phyloP scores from a whole-genome alignment of 106 monocot species.

The Alisma plantagoaquatica region DNA sequence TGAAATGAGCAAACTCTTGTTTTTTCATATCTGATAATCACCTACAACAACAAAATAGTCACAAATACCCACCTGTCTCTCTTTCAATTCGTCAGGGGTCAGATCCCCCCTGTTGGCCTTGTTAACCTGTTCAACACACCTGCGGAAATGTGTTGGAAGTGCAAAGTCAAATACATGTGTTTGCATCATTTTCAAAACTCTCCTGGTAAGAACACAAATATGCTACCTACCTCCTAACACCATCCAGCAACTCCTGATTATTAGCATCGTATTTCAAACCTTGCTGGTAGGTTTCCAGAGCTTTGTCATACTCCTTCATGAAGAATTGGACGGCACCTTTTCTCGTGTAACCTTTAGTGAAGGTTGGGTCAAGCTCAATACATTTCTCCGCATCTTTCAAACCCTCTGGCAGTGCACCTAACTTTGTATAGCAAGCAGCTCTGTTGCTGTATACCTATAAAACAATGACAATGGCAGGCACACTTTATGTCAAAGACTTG shows the following conservation, averaged over 20 bases:
- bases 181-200: not conserved
- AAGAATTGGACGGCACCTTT: constrained; percentile 91
- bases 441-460: constrained; percentile 87
- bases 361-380: constrained; percentile 90
- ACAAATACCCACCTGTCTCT: constrained; percentile 99
- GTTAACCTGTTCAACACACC: constrained; percentile 93
- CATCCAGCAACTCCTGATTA: constrained; percentile 79
- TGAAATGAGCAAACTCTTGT: too few species aligned
- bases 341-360: constrained; percentile 83
- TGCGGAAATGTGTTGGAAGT: constrained; percentile 6
- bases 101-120: constrained; percentile 86
- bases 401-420: constrained; percentile 88
- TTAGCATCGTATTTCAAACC: constrained; percentile 78
- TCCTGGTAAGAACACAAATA: not conserved
- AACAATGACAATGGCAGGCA: not conserved
- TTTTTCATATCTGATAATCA: too few species aligned
- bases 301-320: constrained; percentile 98
- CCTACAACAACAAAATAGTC: too few species aligned
- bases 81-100: constrained; percentile 83
- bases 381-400: constrained; percentile 96
- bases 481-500: too few species aligned
- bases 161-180: not conserved
- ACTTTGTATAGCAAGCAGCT: constrained; percentile 94
- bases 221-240: constrained; percentile 50
- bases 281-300: constrained; percentile 85